Evolutionary conservation across 2,329 filamentous ascomycete species (phyloP), one percentile per base, ranked within the genome.

Genomic region (Orbilia blumenaviensis): DNA sequence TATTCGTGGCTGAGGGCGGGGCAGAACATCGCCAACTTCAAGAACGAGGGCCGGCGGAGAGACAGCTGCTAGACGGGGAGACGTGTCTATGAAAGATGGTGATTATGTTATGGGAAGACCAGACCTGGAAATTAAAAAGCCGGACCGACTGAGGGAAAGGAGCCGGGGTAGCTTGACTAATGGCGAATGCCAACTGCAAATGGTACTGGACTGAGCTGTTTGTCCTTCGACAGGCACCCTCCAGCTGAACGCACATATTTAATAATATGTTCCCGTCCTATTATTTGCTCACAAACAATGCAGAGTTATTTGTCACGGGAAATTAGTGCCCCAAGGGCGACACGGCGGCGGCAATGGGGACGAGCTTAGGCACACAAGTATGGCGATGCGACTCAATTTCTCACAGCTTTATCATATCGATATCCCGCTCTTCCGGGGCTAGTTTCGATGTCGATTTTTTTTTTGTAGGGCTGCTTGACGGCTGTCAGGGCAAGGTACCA

Each of bases 171-270:
- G 62, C 62, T 66, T 54, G 46, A 34, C 23, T 36, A 50, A n/a
- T 48, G 25, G 63, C 38, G 18, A n/a, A 46, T 23, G n/a, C n/a
- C n/a, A n/a, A n/a, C n/a, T n/a, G n/a, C n/a, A n/a, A n/a, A n/a
- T n/a, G n/a, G n/a, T n/a, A n/a, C n/a, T 23, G 14, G 32, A 46
- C 16, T 58, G 63, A 67, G 63, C 63, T 67, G 63, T 67, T 67
- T 67, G 63, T 48, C 54, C 27, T 16, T 60, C 36, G 7, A 32
- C 34, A 25, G 10, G 25, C 34, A 23, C 38, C 46, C n/a, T n/a
- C n/a, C n/a, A n/a, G n/a, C n/a, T n/a, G n/a, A n/a, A n/a, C n/a
- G n/a, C n/a, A n/a, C n/a, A n/a, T n/a, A n/a, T n/a, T n/a, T n/a
- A n/a, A n/a, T n/a, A n/a, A n/a, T n/a, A n/a, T n/a, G n/a, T n/a